phyloP scores from a whole-genome alignment of 768 basidiomycete species.

The Favolaschia claudopus region DNA sequence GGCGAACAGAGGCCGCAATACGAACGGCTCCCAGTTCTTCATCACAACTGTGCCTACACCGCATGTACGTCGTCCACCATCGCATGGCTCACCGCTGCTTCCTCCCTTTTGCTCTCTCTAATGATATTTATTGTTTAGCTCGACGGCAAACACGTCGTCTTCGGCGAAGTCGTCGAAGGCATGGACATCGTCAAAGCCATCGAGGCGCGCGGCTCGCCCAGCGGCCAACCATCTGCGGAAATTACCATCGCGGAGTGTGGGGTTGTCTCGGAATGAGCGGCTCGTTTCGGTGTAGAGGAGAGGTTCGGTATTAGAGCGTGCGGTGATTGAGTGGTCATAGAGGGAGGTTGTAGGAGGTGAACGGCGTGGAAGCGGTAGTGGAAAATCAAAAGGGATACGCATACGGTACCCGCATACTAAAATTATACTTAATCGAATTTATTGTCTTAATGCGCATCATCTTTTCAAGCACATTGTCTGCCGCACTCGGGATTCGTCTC shows the following conservation, averaged over 20 bases:
- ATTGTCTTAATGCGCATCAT: no score
- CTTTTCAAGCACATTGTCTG: no score
- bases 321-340: no score
- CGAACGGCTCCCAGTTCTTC: conserved; percentile 91
- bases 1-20: conserved; percentile 84
- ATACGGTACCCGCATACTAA: no score
- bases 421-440: no score
- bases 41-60: conserved; percentile 78
- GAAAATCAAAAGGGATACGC: no score
- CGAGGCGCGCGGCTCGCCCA: conserved; percentile 46
- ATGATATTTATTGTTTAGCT: conserved; percentile 85
- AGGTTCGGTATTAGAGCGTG: no score
- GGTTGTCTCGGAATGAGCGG: no score
- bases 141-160: conserved; percentile 86
- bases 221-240: conserved; percentile 49
- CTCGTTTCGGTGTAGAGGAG: no score
- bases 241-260: conserved; percentile 68
- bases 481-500: no score
- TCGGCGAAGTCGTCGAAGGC: conserved; percentile 79
- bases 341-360: no score
- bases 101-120: conserved; percentile 55
- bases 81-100: conserved; percentile 65
- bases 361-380: no score
- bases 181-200: conserved; percentile 59
- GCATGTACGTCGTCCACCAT: conserved; percentile 48